Evolutionary conservation across 345 rosid species (phyloP), one percentile per base, ranked within the genome.

Genomic region (Erucastrum elatum): DNA sequence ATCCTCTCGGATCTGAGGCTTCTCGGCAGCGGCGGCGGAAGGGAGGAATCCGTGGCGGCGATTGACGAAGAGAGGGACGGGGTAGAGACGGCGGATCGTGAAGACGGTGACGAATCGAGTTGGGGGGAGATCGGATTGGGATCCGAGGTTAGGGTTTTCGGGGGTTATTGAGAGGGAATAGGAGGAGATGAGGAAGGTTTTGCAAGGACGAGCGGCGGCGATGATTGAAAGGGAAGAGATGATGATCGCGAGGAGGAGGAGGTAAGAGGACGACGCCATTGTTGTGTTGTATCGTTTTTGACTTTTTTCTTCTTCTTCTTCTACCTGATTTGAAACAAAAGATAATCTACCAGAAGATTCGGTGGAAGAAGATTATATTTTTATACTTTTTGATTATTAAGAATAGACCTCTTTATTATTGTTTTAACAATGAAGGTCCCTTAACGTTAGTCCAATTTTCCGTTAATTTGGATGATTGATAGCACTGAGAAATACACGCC

Each of bases 151-250:
- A 66, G 87, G 80, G 84, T 84, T 77, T 62, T 76, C 79, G 37
- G 94, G 91, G 49, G 84, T 80, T 79, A 91, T 68, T 82, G 96
- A 84, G 79, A 91, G 73, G 79, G 96, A 80, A 80, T 90, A 94
- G 21, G 97, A 86, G 44, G 94, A 84, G 84, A 92, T 84, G 79
- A 88, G 78, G 59, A 87, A 83, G 27, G 87, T 84, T 68, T 85
- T 87, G 86, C 88, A 87, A 8, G 90, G 87, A 37, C 90, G 83
- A 6, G 86, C 86, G 4, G 77, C 37, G 71, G 73, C 70, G 44
- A 72, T 58, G 31, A 29, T 29, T n/a, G 86, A 76, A 17, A 87
- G 82, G 60, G 83, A 30, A 21, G 66, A 56, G 46, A 79, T 5
- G 71, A 85, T 17, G 75, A 84, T 84, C 39, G 76, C 76, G 3